Conservation (phyloP, 2,329 filamentous ascomycete genomes). For the Penicillium sp. region DNA sequence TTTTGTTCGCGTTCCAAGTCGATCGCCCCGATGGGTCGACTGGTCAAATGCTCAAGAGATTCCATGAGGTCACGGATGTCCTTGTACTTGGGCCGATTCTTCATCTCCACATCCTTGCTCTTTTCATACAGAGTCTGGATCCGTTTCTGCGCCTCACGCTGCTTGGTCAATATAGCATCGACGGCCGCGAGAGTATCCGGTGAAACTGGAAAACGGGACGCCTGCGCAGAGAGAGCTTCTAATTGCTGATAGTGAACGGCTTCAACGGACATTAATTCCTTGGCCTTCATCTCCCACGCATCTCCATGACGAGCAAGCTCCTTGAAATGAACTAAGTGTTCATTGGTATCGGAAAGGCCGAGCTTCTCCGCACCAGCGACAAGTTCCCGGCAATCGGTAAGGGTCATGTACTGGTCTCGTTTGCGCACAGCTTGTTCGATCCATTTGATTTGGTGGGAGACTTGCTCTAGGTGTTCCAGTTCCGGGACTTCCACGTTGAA, state of each 20-base stretch:
- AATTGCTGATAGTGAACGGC: conserved; percentile 91
- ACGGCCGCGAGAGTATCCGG: conserved; percentile 76
- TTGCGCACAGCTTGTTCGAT: conserved; percentile 71
- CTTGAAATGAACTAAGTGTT: conserved; percentile 72
- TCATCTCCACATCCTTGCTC: conserved; percentile 71
- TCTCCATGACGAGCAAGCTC: conserved; percentile 76
- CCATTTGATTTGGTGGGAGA: conserved; percentile 86
- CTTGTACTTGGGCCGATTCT: conserved; percentile 77
- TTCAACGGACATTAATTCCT: conserved; percentile 89
- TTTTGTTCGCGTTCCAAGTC: conserved; percentile 94
- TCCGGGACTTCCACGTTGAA: conserved; percentile 93
- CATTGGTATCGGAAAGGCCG: conserved; percentile 75
- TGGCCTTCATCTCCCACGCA: conserved; percentile 89
- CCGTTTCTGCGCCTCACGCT: conserved; percentile 87
- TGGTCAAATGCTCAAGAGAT: conserved; percentile 82
- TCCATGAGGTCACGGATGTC: conserved; percentile 92
- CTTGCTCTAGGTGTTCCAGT: conserved; percentile 74
- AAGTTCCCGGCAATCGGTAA: conserved; percentile 76
- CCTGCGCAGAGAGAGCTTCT: conserved; percentile 85
- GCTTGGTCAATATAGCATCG: conserved; percentile 91
- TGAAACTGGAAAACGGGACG: conserved; percentile 75
- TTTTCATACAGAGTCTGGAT: conserved; percentile 79
- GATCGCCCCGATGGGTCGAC: conserved; percentile 84
- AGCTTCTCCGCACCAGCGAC: conserved; percentile 76
- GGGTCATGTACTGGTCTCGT: conserved; percentile 65